These are phyloP conservation scores for Penicillium maclennaniae DNA, from an alignment of 495 filamentous ascomycete genomes.

Conservation along the genomic window DNA sequence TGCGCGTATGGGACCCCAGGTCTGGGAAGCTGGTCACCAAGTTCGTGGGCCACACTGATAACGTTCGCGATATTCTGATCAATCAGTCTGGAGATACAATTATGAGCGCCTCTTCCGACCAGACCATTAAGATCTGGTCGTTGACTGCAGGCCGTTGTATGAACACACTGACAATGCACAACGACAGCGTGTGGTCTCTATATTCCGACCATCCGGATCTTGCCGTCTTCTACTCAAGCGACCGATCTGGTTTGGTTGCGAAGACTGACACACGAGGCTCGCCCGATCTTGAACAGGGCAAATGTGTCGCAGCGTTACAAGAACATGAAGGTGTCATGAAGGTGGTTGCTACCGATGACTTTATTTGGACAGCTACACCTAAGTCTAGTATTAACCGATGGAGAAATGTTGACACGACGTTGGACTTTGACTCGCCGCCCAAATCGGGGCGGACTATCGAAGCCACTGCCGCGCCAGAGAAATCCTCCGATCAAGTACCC, in stretches of 20 bases:
- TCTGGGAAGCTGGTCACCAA: conserved; percentile 90
- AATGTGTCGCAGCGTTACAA: conserved; percentile 82
- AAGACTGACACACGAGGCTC: conserved; percentile 84
- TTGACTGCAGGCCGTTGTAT: conserved; percentile 90
- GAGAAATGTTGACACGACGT: conserved; percentile 77
- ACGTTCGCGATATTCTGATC: conserved; percentile 84
- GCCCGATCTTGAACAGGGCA: conserved; percentile 80
- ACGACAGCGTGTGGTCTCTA: conserved; percentile 95
- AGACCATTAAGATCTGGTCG: conserved; percentile 97
- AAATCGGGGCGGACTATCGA: conserved; percentile 47
- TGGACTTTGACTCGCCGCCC: conserved; percentile 52
- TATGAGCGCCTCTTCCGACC: conserved; percentile 92
- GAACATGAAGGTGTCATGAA: conserved; percentile 89
- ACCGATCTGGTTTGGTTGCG: conserved; percentile 84
- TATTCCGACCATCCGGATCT: conserved; percentile 84
- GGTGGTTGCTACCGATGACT: conserved; percentile 71
- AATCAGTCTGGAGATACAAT: conserved; percentile 85
- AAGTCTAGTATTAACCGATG: conserved; percentile 95
- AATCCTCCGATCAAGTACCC: conserved; percentile 24
- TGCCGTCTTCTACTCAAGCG: conserved; percentile 88
- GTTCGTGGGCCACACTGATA: conserved; percentile 97
- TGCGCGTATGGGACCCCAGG: conserved; percentile 88
- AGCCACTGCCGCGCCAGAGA: conserved; percentile 13
- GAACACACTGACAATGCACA: conserved; percentile 98
- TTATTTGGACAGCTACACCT: conserved; percentile 91